Evolutionary conservation across 192 early-diverging fungal genomes (phyloP).

Genomic region (Gonapodya prolifera): DNA sequence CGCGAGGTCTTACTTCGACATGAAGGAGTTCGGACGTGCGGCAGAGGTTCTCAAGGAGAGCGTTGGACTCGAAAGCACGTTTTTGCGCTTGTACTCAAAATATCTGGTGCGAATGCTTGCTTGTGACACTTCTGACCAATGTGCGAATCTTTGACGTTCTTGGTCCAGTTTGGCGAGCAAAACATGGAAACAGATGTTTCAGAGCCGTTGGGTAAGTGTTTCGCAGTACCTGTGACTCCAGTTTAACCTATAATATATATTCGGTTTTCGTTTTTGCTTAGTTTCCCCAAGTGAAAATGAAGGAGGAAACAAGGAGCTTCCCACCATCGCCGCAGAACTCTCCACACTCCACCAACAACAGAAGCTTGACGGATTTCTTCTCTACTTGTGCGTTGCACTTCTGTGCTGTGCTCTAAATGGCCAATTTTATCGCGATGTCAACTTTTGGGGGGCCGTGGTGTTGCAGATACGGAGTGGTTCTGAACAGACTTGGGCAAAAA

Average conservation of each 20-base stretch:
- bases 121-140: constrained; percentile 9
- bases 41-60: constrained; percentile 13
- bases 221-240: neutral
- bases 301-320: constrained; percentile 31
- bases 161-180: constrained; percentile 47
- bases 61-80: constrained; percentile 34
- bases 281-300: constrained; percentile 28
- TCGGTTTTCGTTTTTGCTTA: constrained; percentile 5
- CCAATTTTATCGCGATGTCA: constrained; percentile 7
- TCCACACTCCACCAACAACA: constrained; percentile 18
- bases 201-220: constrained; percentile 34
- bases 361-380: constrained; percentile 50
- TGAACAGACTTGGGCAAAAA: constrained; percentile 23
- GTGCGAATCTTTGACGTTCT: neutral
- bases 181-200: constrained; percentile 39
- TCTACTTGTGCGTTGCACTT: constrained; percentile 29
- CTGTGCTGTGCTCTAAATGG: neutral
- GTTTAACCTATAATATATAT: neutral
- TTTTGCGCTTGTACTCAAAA: constrained; percentile 67
- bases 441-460: constrained; percentile 7
- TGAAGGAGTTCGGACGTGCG: constrained; percentile 57
- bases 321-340: constrained; percentile 30
- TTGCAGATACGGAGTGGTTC: constrained; percentile 37
- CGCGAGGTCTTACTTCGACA: constrained; percentile 60
- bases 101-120: constrained; percentile 41